Evolutionary conservation across 129 eudicot genomes (phyloP), one percentile per base, ranked within the genome.

Genomic region (Logfia minima): DNA sequence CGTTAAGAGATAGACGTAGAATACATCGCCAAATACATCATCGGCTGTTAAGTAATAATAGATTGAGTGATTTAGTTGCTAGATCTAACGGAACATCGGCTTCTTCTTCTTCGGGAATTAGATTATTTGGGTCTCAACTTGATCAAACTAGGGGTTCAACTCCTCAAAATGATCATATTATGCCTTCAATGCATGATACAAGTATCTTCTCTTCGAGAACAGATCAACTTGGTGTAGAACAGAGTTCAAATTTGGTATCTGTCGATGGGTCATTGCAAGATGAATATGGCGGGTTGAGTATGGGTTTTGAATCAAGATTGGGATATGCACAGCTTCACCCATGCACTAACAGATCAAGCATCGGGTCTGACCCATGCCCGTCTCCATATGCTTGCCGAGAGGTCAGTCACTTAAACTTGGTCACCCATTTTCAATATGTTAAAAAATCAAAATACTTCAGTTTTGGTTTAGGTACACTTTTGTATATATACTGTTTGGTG

Each of bases 1-100:
- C 97, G 16, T 79, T 90, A 59, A 72, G 64, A 22, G 92, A 82
- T 39, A 88, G 98, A 78, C 89, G 97, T 4, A 73, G 92, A 73
- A 87, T 88, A 59, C 97, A 84, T 51, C 86, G 79, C 16, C 91
- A 85, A 53, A 86, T 87, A 77, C 90, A 84, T 29, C 75, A 71
- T 63, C 75, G 79, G n/a, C 10, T 80, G 23, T 31, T 87, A 29
- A 81, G 82, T 63, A 83, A 68, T 60, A 77, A 76, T 66, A 87
- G 98, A 82, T 61, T 59, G 73, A 80, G 80, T 72, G 83, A 82
- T 10, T 53, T 71, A 18, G 81, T 59, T 52, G 67, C 39, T 81
- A 67, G 82, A 64, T 61, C 81, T 79, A 75, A 68, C 28, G 86
- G 86, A 65, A 69, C 72, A 16, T 34, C 68, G 23, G 59, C 55